Base-by-base conservation (phyloP, 768 basidiomycete genomes). In the Exsudoporus frostii region DNA sequence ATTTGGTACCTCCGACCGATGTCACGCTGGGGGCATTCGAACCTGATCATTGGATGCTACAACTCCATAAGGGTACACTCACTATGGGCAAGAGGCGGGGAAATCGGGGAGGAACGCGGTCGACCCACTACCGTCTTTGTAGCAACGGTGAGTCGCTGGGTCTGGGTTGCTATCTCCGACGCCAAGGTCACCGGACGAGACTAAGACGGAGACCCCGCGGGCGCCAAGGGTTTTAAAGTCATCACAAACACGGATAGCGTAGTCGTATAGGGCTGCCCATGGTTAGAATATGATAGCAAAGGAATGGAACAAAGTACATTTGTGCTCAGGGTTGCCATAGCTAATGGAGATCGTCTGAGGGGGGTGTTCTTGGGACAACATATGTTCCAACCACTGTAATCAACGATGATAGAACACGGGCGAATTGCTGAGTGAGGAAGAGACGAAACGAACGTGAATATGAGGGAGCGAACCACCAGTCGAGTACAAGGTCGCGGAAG, bases 321-420 rank as follows among this genome's bases (percentile, higher is more conserved):
- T 83, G 63, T 86, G 86, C 51, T 90, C 88, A 53, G 81, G 77
- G 43, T 90, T 87, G 4, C 78, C 84, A 62, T 90, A 90, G 57
- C 84, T 86, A 0, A 85, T 88, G 0, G 85, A 85, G 37, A 90
- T 86, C 6, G 80, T 73, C 56, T 80, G 76, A 14, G 86, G 85
- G 2, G 78, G 65, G 36, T 72, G 63, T 10, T 69, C 47, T n/a
- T 79, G 76, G 13, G 57, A 59, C 0, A 80, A 69, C n/a, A 88
- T 63, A 52, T 77, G 83, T 38, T 84, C 75, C 15, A 90, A 69
- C 87, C 87, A 89, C 74, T 85, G 59, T 22, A 45, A 51, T 53
- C 56, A 65, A 48, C 27, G 27, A 34, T 4, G 13, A 20, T 22
- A 0, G 45, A 48, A 37, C 9, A 45, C 48, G 36, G 51, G 22